A percentile compares a stretch with the other conserved stretches of the same genome.
Conservation (phyloP, 1,139 yeast species). For the Candida labiduridarum region DNA sequence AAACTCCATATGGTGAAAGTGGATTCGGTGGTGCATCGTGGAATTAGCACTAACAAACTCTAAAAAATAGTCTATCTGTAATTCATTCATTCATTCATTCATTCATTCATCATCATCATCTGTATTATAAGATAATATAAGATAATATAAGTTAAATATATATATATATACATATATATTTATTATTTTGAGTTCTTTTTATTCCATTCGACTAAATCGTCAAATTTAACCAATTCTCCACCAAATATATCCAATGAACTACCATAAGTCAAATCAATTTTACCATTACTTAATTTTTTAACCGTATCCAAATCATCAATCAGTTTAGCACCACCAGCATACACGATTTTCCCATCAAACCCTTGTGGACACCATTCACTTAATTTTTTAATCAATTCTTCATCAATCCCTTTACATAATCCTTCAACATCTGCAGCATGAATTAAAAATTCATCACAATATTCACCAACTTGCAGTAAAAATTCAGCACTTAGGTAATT, state of each 20-base stretch:
- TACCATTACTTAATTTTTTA: slow-evolving; percentile 66
- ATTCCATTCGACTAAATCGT: slow-evolving; percentile 79
- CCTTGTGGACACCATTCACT: slow-evolving; percentile 74
- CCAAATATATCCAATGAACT: slow-evolving; percentile 95
- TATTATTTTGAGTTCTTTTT: slow-evolving; percentile 12
- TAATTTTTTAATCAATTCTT: slow-evolving; percentile 65
- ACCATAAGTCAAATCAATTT: slow-evolving; percentile 90
- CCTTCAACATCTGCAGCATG: slow-evolving; percentile 99
- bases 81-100: too few relatives aligned
- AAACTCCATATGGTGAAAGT: slow-evolving; percentile 46
- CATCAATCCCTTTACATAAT: slow-evolving; percentile 87
- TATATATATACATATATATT: slow-evolving; percentile 3
- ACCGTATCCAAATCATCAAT: slow-evolving; percentile 70
- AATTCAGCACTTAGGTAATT: slow-evolving; percentile 57
- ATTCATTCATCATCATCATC: too few relatives aligned
- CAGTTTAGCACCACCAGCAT: slow-evolving; percentile 95
- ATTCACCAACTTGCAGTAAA: slow-evolving; percentile 54
- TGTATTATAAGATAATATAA: slow-evolving; percentile 1
- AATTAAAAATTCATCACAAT: slow-evolving; percentile 83
- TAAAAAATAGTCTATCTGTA: too few relatives aligned
- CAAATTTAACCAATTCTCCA: slow-evolving; percentile 73
- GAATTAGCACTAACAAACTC: slow-evolving; percentile 11
- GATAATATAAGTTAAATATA: too few relatives aligned
- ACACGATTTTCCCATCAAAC: slow-evolving; percentile 72
- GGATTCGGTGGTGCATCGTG: slow-evolving; percentile 35